phyloP scores from a whole-genome alignment of 116 monocot species.

The Zostera marina region DNA sequence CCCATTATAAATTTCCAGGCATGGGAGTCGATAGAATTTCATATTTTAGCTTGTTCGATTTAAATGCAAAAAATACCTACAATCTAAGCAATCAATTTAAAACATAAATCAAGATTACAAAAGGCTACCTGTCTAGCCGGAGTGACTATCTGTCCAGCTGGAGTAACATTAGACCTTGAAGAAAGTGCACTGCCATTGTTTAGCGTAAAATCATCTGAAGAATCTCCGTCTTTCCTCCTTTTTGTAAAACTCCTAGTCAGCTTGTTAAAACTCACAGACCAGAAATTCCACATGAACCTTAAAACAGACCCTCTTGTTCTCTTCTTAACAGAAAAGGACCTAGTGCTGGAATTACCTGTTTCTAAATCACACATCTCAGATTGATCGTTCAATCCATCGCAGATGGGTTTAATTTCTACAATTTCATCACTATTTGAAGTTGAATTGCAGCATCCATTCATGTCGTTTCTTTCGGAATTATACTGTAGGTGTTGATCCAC shows the following conservation, averaged over 20 bases:
- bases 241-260: constrained; percentile 31
- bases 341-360: constrained; percentile 16
- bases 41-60: too few species aligned
- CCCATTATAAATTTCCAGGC: too few species aligned
- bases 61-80: too few species aligned
- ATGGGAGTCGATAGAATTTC: too few species aligned
- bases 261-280: constrained; percentile 16
- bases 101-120: neutral
- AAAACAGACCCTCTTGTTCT: constrained; percentile 14
- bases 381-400: constrained; percentile 2
- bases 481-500: constrained; percentile 8
- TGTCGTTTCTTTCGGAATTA: constrained; percentile 19
- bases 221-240: constrained; percentile 60
- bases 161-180: constrained; percentile 8
- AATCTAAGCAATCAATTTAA: too few species aligned
- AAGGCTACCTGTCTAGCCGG: neutral
- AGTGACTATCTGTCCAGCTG: constrained; percentile 20
- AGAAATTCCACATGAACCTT: constrained; percentile 25
- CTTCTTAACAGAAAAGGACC: constrained; percentile 13
- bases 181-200: constrained; percentile 5
- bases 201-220: constrained; percentile 11
- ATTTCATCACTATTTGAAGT: constrained; percentile 25
- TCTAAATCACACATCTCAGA: constrained; percentile 15
- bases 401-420: constrained; percentile 29
- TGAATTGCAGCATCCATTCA: constrained; percentile 27